These are phyloP conservation scores for Tolypocladium sp. DNA, from an alignment of 2,329 filamentous ascomycete species.

Conservation along the genomic window DNA sequence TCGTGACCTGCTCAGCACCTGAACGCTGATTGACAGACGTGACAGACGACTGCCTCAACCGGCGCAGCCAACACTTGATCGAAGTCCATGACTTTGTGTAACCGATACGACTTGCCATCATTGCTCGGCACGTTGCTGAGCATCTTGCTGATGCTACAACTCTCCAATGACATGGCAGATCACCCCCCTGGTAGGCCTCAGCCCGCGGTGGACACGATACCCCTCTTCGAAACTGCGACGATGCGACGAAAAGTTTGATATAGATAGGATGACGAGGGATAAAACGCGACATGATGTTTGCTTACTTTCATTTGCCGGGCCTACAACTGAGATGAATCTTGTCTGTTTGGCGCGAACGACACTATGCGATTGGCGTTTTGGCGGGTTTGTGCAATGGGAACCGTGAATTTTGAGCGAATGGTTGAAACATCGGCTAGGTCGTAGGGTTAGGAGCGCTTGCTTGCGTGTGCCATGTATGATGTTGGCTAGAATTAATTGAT, in stretches of 20 bases:
- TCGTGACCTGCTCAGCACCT: constrained; percentile 43
- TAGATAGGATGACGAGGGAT: not conserved
- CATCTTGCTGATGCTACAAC: not conserved
- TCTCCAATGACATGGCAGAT: not conserved
- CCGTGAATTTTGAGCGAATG: not conserved
- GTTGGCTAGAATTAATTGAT: too few species aligned
- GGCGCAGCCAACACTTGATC: not conserved
- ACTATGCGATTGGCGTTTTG: not conserved
- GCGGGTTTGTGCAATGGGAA: not conserved
- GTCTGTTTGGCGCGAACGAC: not conserved
- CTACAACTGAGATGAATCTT: not conserved
- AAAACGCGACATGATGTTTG: not conserved
- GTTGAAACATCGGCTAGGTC: not conserved
- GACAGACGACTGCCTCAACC: not conserved
- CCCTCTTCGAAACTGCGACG: not conserved
- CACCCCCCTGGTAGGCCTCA: not conserved
- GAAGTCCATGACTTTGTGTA: not conserved
- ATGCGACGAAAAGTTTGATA: not conserved
- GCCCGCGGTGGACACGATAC: constrained; percentile 1
- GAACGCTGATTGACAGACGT: constrained; percentile 10
- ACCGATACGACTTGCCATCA: not conserved
- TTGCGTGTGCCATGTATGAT: not conserved
- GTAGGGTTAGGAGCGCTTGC: not conserved
- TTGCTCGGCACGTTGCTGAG: not conserved
- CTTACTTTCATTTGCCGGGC: not conserved